Evolutionary conservation across 176 grass and related monocot genomes (phyloP).

Genomic region (Ananas comosus): DNA sequence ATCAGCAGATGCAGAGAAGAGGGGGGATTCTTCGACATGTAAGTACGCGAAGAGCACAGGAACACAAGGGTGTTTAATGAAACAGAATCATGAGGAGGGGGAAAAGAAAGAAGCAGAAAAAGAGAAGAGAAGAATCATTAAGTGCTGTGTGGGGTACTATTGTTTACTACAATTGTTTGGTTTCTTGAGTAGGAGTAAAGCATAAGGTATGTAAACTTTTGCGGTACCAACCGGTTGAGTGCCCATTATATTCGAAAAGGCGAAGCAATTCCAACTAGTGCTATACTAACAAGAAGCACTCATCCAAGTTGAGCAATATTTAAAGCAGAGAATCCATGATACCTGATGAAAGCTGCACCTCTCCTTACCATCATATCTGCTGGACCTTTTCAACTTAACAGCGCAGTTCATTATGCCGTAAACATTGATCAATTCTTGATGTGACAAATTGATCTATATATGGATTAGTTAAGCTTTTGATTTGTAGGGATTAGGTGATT

Average conservation of each 20-base stretch:
- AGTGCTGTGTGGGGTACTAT: conserved; percentile 1
- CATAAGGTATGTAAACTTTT: conserved; percentile 21
- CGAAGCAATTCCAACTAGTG: background rate
- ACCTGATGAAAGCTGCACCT: background rate
- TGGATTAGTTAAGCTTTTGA: too few species aligned
- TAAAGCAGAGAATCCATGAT: background rate
- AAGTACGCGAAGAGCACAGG: conserved; percentile 7
- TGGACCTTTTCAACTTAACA: background rate
- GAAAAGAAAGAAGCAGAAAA: background rate
- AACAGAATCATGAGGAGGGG: background rate
- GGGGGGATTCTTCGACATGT: conserved; percentile 4
- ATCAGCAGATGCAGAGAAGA: background rate
- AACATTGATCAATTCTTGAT: background rate
- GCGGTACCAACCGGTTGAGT: background rate
- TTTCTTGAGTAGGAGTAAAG: conserved; percentile 56
- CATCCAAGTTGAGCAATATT: background rate
- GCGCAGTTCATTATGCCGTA: background rate
- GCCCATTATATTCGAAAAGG: background rate
- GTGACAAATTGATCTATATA: background rate
- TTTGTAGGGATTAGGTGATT: too few species aligned
- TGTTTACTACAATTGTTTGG: conserved; percentile 8
- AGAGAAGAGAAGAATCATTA: conserved; percentile 1
- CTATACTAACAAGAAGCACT: background rate
- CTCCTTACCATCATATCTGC: conserved; percentile 1
- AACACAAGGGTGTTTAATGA: conserved; percentile 14